Evolutionary conservation across 2,329 filamentous ascomycete species (phyloP), one percentile per base, ranked within the genome.

Genomic region (Stagonosporopsis chrysanthemi): DNA sequence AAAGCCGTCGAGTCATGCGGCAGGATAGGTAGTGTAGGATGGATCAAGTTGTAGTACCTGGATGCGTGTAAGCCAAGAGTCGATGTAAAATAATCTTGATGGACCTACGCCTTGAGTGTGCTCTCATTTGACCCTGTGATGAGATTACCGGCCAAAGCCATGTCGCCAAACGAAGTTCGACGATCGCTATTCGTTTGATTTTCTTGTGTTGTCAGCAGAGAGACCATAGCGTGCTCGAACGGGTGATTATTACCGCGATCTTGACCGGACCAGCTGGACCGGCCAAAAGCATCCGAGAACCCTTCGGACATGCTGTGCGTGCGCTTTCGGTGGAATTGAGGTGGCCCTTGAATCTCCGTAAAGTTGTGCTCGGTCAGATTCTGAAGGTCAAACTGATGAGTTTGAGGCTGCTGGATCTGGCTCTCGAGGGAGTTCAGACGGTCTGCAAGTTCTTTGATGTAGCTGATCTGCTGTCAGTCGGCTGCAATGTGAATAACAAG

Each of bases 401-500:
- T 36, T n/a, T 68, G 56, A 7, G 72, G 71, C 39, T 73, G 66
- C 36, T 74, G 71, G 8, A 76, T 75, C 53, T 76, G 73, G 47
- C 65, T 73, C 60, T 78, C 75, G 7, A 78, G 68, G 17, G 71
- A 72, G 42, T 74, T 75, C 9, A 78, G 66, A 8, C 75, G 71
- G 41, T 77, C 75, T 35, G 75, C 75, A 6, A 78, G 57, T 41
- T 78, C 75, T 56, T 78, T 78, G 56, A 78, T 78, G 36, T 77
- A 77, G 1, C 75, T 77, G n/a, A 26, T 5, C 24, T n/a, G 26
- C 31, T 17, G 29, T 73, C 28, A 71, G 61, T 38, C 38, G 36
- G 14, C n/a, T 17, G 38, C 9, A 11, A 9, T 11, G 43, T 24
- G 4, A 17, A 0, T 17, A 19, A 6, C 14, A n/a, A 33, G 17